Conservation (phyloP, 345 rosid genomes). For the Citrus cavaleriei region DNA sequence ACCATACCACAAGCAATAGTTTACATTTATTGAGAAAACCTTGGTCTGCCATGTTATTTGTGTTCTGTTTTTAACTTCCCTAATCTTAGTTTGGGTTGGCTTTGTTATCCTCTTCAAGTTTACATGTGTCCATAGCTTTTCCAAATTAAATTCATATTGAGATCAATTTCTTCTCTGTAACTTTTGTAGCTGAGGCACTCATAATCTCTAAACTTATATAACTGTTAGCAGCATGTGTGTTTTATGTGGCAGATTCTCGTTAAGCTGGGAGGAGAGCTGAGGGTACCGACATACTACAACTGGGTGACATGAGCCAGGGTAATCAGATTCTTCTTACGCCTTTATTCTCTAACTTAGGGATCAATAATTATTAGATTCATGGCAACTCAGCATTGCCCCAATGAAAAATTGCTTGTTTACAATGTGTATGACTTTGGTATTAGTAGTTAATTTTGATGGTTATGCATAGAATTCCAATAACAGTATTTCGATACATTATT, state of each 20-base stretch:
- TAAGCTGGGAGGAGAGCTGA: constrained; percentile 20
- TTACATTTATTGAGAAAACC: background rate
- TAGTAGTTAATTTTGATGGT: background rate
- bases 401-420: background rate
- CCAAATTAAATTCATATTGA: background rate
- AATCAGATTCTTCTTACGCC: constrained; percentile 8
- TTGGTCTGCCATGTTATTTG: background rate
- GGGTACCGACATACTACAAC: background rate
- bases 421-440: background rate
- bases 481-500: background rate
- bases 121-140: background rate
- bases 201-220: background rate
- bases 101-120: background rate
- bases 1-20: background rate
- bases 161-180: background rate
- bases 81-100: background rate
- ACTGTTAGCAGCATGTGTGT: background rate
- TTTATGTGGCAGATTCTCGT: constrained; percentile 6
- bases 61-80: background rate
- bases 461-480: background rate
- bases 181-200: background rate
- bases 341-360: background rate
- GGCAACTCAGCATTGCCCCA: background rate
- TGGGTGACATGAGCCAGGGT: constrained; percentile 30
- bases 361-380: background rate